Evolutionary conservation across 371 early-diverging fungal genomes (phyloP), one percentile per base, ranked within the genome.

Genomic region (Entomophthora muscae): DNA sequence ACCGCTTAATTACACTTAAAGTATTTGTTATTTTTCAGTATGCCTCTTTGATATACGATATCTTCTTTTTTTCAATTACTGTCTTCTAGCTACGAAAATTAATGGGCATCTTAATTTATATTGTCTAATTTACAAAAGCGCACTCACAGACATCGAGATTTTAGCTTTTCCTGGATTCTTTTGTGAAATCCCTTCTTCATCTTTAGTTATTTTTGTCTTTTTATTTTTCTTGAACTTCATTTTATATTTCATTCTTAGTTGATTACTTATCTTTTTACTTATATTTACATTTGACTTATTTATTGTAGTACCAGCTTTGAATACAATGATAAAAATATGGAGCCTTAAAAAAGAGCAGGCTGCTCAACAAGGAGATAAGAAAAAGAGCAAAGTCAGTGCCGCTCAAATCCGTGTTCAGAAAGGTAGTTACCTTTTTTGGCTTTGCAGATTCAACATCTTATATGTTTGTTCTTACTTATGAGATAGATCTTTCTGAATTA

Each of bases 361-460:
- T 21, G 78, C 73, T 29, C 27, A 51, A 62, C 30, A 66, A 23
- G 83, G 77, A 32, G 86, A 84, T 65, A 83, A 86, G 67, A 85
- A 78, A 70, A 89, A 90, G 72, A 81, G 88, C 22, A 89, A 86
- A 73, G 85, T 86, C 22, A 83, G 88, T 56, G 90, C 95, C 1
- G 91, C 91, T 10, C 88, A 87, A 67, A 86, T 95, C 57, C 82
- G 95, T 61, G 80, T 93, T 28, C 95, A 94, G 73, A 96, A 93
- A 81, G 93, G 90, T 85, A 69, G 52, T 61, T 51, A 26, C 2
- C 55, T 32, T n/a, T n/a, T n/a, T n/a, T n/a, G n/a, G n/a, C n/a
- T n/a, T n/a, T n/a, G n/a, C n/a, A n/a, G n/a, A n/a, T n/a, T n/a
- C n/a, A n/a, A n/a, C n/a, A n/a, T n/a, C n/a, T n/a, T n/a, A n/a